These are phyloP conservation scores for Phlyctochytrium planicorne DNA, from an alignment of 192 early-diverging fungal species.

Conservation along the genomic window DNA sequence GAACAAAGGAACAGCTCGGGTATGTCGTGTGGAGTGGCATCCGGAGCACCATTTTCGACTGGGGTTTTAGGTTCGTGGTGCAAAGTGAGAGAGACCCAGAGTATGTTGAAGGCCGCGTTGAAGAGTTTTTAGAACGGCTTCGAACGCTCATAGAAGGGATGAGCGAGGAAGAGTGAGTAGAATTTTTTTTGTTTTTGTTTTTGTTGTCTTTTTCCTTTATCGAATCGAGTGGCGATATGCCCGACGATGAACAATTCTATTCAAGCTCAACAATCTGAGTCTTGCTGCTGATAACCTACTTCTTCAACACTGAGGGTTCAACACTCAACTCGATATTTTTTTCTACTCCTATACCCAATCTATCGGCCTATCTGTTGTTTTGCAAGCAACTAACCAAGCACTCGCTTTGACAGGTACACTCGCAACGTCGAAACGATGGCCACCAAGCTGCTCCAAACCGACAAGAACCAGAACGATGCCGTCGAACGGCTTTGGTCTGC, in stretches of 20 bases:
- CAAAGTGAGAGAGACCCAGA: constrained; percentile 82
- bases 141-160: constrained; percentile 40
- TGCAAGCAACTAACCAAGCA: constrained; percentile 40
- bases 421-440: constrained; percentile 63
- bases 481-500: constrained; percentile 62
- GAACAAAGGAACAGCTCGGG: constrained; percentile 81
- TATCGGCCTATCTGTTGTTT: too few species aligned
- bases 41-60: constrained; percentile 68
- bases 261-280: not conserved
- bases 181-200: not conserved
- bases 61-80: constrained; percentile 78
- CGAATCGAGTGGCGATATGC: not conserved
- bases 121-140: constrained; percentile 68
- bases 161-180: constrained; percentile 18
- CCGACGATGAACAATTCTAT: too few species aligned
- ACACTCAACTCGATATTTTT: too few species aligned
- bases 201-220: not conserved
- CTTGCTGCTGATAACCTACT: not conserved
- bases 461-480: constrained; percentile 75
- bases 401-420: constrained; percentile 60
- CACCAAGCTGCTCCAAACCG: constrained; percentile 62
- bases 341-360: too few species aligned
- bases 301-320: not conserved
- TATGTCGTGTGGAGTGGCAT: constrained; percentile 73
- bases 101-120: constrained; percentile 79